Evolutionary conservation across 2,329 filamentous ascomycete genomes (phyloP).

Genomic region (Neonectria hederae): DNA sequence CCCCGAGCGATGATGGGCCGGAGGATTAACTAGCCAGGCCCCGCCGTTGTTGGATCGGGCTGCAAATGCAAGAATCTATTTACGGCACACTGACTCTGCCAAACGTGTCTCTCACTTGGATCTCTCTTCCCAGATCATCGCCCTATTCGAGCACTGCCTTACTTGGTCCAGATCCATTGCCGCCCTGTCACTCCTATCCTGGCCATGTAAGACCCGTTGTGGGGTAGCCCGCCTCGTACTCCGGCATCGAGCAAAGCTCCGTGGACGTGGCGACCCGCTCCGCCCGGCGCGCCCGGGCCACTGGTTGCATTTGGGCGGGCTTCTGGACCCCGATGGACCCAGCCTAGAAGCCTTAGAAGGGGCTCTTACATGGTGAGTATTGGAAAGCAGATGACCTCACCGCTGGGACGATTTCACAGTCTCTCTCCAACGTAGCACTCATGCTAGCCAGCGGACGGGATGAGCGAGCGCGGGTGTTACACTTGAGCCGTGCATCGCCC

Average conservation of each 20-base stretch:
- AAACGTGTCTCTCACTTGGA: background rate
- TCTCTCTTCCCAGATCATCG: background rate
- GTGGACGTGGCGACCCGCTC: constrained; percentile 1
- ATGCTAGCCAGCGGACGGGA: background rate
- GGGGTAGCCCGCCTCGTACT: constrained; percentile 39
- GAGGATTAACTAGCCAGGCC: background rate
- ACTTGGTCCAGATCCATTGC: background rate
- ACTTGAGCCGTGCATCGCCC: background rate
- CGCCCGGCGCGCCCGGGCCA: constrained; percentile 13
- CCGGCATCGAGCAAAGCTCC: constrained; percentile 5
- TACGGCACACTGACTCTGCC: background rate
- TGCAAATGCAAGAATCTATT: constrained; percentile 1
- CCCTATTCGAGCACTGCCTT: background rate
- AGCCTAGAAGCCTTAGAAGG: background rate
- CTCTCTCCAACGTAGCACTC: no score
- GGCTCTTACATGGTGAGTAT: constrained; percentile 1
- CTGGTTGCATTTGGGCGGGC: background rate
- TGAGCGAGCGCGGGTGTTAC: constrained; percentile 28
- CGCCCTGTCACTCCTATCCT: background rate
- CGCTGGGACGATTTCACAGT: background rate
- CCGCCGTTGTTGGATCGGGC: background rate
- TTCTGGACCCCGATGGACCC: constrained; percentile 9
- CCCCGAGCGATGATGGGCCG: constrained; percentile 21
- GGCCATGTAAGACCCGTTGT: constrained; percentile 21
- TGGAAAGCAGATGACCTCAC: constrained; percentile 31